Evolutionary conservation across 345 rosid species (phyloP).

Genomic region (Lepidium aucheri): DNA sequence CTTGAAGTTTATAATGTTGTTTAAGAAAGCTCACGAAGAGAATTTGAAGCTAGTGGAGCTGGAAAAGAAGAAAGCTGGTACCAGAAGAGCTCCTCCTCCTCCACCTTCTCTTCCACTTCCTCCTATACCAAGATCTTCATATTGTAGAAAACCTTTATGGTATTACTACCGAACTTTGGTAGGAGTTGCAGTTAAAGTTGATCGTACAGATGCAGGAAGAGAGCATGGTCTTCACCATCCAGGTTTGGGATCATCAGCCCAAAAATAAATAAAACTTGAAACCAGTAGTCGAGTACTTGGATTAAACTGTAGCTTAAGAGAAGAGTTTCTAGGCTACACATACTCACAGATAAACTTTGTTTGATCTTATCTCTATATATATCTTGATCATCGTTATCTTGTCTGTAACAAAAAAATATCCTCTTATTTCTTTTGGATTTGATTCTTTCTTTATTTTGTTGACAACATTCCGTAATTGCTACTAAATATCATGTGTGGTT

Average conservation of each 20-base stretch:
- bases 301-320: too few species aligned
- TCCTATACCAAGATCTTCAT: too few species aligned
- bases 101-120: too few species aligned
- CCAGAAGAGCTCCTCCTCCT: too few species aligned
- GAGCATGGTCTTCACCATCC: slow-evolving; percentile 48
- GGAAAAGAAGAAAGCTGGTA: too few species aligned
- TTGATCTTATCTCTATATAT: not conserved
- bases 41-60: too few species aligned
- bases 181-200: slow-evolving; percentile 9
- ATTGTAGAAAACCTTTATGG: too few species aligned
- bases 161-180: too few species aligned
- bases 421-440: not conserved
- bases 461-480: not conserved
- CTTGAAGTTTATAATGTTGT: slow-evolving; percentile 70
- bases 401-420: not conserved
- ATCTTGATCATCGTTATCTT: not conserved
- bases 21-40: slow-evolving; percentile 91
- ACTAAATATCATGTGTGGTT: not conserved
- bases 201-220: slow-evolving; percentile 39
- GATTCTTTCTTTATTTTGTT: not conserved
- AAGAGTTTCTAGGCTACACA: not conserved
- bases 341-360: not conserved
- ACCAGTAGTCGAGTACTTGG: too few species aligned
- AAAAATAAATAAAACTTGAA: too few species aligned
- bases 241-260: not conserved